phyloP scores from a whole-genome alignment of 164 flowering plant genomes.

The Sextonia rubra region DNA sequence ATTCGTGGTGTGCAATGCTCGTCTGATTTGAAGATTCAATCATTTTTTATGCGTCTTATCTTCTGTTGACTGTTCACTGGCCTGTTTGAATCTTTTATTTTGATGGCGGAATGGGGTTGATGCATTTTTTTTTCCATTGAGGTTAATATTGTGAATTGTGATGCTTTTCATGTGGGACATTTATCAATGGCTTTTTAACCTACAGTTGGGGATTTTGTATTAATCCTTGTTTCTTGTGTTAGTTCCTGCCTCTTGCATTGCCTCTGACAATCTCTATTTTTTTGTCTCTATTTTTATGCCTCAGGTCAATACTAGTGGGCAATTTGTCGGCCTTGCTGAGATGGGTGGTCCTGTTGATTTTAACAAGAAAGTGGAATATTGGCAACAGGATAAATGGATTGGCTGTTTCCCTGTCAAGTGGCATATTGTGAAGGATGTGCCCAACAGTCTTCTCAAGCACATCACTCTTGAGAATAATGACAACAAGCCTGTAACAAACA shows the following conservation, averaged over 20 bases:
- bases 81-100: too few relatives aligned
- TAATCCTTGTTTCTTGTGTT: neutral
- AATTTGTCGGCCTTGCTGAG: conserved; percentile 84
- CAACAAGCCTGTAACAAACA: conserved; percentile 85
- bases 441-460: conserved; percentile 74
- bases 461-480: conserved; percentile 82
- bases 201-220: neutral
- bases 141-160: too few relatives aligned
- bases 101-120: too few relatives aligned
- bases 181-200: neutral
- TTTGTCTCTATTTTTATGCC: too few relatives aligned
- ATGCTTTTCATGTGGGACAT: too few relatives aligned
- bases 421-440: conserved; percentile 87
- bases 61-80: neutral
- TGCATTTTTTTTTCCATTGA: too few relatives aligned
- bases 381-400: conserved; percentile 96
- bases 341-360: conserved; percentile 87
- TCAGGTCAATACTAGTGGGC: conserved; percentile 92
- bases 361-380: conserved; percentile 62
- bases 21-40: neutral
- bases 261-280: neutral
- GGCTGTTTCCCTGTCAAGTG: conserved; percentile 85
- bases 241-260: neutral
- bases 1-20: neutral
- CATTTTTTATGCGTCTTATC: neutral